A percentile compares a stretch with the other conserved stretches of the same genome.
Evolutionary conservation across 805 yeast species (phyloP).

Genomic region (Candida orba): DNA sequence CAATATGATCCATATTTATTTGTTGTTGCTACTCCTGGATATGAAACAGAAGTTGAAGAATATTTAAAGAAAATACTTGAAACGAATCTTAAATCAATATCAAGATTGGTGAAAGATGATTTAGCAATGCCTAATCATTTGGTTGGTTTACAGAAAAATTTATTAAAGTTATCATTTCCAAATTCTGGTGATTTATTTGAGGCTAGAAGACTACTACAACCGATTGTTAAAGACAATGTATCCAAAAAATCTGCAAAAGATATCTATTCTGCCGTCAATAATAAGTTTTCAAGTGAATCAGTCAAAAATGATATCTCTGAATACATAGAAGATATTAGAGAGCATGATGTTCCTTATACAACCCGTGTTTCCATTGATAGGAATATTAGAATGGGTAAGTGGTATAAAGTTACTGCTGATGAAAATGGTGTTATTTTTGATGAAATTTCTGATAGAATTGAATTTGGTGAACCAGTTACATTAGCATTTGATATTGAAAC

Average conservation of each 20-base stretch:
- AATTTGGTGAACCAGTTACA: slow-evolving; percentile 96
- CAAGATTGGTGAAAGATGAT: slow-evolving; percentile 67
- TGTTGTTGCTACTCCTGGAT: slow-evolving; percentile 52
- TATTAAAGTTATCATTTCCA: slow-evolving; percentile 65
- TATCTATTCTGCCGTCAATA: slow-evolving; percentile 50
- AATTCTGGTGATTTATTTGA: slow-evolving; percentile 67
- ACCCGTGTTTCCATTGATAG: slow-evolving; percentile 93
- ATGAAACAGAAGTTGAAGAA: slow-evolving; percentile 73
- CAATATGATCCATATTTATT: slow-evolving; percentile 85
- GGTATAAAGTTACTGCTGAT: slow-evolving; percentile 77
- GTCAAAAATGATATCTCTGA: slow-evolving; percentile 46
- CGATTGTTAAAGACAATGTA: slow-evolving; percentile 64
- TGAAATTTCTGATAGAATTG: slow-evolving; percentile 67
- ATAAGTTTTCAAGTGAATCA: slow-evolving; percentile 23
- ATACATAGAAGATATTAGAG: slow-evolving; percentile 73
- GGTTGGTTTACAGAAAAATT: slow-evolving; percentile 58
- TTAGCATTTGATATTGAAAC: slow-evolving; percentile 97
- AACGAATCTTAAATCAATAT: slow-evolving; percentile 46
- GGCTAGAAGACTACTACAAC: slow-evolving; percentile 64
- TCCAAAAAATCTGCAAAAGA: slow-evolving; percentile 55
- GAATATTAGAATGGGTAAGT: slow-evolving; percentile 84
- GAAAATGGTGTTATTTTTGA: slow-evolving; percentile 46
- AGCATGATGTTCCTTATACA: slow-evolving; percentile 94
- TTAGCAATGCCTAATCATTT: slow-evolving; percentile 79
- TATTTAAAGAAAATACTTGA: slow-evolving; percentile 65